These are phyloP conservation scores for Daldinia childiae DNA, from an alignment of 495 filamentous ascomycete genomes.

Conservation along the genomic window DNA sequence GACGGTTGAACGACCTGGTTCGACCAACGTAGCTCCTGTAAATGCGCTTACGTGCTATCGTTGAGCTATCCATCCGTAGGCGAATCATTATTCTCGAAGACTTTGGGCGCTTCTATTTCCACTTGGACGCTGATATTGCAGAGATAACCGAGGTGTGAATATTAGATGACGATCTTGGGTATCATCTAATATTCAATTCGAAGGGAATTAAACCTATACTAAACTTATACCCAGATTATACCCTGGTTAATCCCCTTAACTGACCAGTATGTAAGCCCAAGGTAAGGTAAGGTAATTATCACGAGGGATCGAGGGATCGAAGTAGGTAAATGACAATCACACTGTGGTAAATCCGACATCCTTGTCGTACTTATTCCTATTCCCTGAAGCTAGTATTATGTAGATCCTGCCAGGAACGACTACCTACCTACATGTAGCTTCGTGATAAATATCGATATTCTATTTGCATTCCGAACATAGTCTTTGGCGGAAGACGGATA, in stretches of 20 bases:
- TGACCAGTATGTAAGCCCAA: neutral
- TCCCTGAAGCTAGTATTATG: neutral
- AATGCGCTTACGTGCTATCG: conserved; percentile 4
- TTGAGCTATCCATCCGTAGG: neutral
- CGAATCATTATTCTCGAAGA: conserved; percentile 5
- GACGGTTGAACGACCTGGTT: neutral
- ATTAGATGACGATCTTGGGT: neutral
- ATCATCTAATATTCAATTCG: neutral
- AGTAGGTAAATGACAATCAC: conserved; percentile 5
- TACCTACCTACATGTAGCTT: too few species aligned
- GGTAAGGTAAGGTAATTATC: neutral
- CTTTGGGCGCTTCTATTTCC: neutral
- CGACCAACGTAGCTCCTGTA: conserved; percentile 22
- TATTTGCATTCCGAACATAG: neutral
- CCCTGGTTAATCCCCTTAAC: neutral
- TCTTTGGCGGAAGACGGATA: conserved; percentile 5
- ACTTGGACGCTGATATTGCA: neutral
- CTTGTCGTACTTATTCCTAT: conserved; percentile 21
- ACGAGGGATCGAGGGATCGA: neutral
- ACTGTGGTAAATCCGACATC: conserved; percentile 18
- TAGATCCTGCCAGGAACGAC: conserved; percentile 32
- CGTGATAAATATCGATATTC: neutral
- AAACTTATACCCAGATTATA: neutral
- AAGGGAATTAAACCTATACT: neutral
- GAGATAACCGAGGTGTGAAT: neutral